Base-by-base conservation (phyloP, 495 filamentous ascomycete genomes). In the Trypethelium eluteriae region DNA sequence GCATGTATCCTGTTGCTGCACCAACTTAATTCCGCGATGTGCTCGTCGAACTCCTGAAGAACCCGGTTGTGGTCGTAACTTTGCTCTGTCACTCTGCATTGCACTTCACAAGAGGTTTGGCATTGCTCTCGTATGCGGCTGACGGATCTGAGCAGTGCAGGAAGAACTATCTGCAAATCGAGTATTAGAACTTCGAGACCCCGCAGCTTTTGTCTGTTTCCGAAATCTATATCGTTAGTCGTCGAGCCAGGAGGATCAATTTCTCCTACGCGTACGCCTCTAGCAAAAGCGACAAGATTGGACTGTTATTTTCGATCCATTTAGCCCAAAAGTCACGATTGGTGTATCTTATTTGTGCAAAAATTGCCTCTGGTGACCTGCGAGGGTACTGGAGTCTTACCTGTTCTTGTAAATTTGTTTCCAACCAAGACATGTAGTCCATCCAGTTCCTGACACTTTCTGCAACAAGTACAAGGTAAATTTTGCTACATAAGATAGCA, bases 401-500 rank as follows among this genome's bases (percentile, higher is more conserved):
- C 62, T 61, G 67, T 3, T 39, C 62, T 35, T 47, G 65, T 56
- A 68, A 49, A 65, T 62, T n/a, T 38, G 18, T 46, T 38, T 68
- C 67, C 35, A 68, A 57, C 67, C 67, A 68, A 68, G 67, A 47
- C 49, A 68, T 59, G 38, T 68, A 68, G 46, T 65, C 67, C 44
- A 16, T 47, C 67, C 67, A 68, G n/a, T 63, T 63, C 36, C 62
- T 65, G 9, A 65, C 10, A 16, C 59, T 18, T 57, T 68, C 67
- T 44, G 47, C 49, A 39, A 68, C 62, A 50, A 68, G 67, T 34
- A 68, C n/a, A 49, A 62, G 64, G 32, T 56, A 14, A 35, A 68
- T 47, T 47, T 68, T 68, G 18, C 50, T 53, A 32, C n/a, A 44
- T 12, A 59, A 64, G 34, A 68, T 35, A 41, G 47, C 47, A n/a